These are phyloP conservation scores for Aurantiochytrium sp. DNA, from an alignment of 108 stramenopile genomes.

Conservation along the genomic window DNA sequence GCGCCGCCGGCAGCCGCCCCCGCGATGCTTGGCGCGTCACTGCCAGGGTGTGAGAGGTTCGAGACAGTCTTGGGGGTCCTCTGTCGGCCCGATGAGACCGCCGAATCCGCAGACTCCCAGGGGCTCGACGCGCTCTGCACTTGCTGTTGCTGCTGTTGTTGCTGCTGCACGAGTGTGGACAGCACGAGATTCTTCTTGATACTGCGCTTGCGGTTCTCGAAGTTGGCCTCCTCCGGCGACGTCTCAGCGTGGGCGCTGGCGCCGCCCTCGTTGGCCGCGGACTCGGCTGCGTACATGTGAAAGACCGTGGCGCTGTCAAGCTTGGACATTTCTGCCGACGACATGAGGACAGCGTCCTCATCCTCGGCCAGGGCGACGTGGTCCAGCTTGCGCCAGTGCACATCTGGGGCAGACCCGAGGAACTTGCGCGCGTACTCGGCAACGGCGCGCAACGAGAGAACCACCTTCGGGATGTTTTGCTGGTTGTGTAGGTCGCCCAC, in stretches of 20 bases:
- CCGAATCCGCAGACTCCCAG: too few relatives aligned
- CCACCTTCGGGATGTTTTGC: slow-evolving; percentile 28
- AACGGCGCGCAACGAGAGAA: background rate
- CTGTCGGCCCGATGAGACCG: too few relatives aligned
- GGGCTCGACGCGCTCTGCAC: too few relatives aligned
- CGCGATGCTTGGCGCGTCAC: too few relatives aligned
- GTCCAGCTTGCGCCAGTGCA: background rate
- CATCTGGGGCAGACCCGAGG: background rate
- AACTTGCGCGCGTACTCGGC: background rate
- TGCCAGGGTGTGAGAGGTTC: too few relatives aligned
- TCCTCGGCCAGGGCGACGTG: background rate
- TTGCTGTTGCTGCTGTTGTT: background rate
- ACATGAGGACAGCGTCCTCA: slow-evolving; percentile 10
- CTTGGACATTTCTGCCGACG: slow-evolving; percentile 5
- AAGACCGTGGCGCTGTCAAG: background rate
- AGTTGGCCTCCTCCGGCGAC: background rate
- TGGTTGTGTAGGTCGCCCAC: background rate
- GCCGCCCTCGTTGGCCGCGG: background rate
- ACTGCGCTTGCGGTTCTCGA: background rate
- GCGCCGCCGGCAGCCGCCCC: too few relatives aligned
- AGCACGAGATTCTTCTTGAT: slow-evolving; percentile 14
- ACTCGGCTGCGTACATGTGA: slow-evolving; percentile 16
- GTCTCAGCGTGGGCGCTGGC: background rate
- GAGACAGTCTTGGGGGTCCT: too few relatives aligned
- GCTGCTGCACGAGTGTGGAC: background rate